These are phyloP conservation scores for Cercis canadensis DNA, from an alignment of 306 rosid genomes.

Conservation along the genomic window DNA sequence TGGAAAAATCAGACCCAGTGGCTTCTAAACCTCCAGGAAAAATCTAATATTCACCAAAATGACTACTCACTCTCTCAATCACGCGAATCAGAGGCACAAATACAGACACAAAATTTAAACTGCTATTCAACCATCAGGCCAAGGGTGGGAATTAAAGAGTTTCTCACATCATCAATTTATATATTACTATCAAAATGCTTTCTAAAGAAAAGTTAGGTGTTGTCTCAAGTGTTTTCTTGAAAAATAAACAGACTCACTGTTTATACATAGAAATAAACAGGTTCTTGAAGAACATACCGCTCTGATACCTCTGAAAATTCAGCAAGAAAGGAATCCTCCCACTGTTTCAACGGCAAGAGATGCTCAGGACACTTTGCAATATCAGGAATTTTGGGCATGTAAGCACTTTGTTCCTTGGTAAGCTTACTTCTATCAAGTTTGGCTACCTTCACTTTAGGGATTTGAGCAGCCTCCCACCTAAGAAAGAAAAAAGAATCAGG, in stretches of 20 bases:
- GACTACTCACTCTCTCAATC: too few species aligned
- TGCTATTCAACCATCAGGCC: too few species aligned
- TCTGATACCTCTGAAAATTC: slow-evolving; percentile 78
- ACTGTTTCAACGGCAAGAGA: slow-evolving; percentile 71
- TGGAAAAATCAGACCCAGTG: slow-evolving; percentile 42
- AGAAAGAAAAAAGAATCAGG: slow-evolving; percentile 9
- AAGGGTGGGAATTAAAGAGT: too few species aligned
- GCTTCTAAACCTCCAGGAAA: too few species aligned
- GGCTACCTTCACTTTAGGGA: slow-evolving; percentile 86
- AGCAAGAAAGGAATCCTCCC: slow-evolving; percentile 86
- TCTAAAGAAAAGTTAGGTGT: too few species aligned
- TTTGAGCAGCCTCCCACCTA: slow-evolving; percentile 91
- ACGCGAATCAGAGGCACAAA: too few species aligned
- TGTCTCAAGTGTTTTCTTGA: not conserved
- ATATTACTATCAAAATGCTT: too few species aligned
- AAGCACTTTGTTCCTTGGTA: slow-evolving; percentile 76
- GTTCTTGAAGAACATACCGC: slow-evolving; percentile 51
- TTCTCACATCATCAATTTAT: too few species aligned
- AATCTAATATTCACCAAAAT: too few species aligned
- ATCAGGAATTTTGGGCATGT: slow-evolving; percentile 87
- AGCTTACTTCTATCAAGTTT: slow-evolving; percentile 71
- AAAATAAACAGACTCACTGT: not conserved
- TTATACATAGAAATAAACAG: not conserved
- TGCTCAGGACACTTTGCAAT: slow-evolving; percentile 82
- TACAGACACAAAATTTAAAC: too few species aligned